A percentile compares a stretch with the other conserved stretches of the same genome.
These are phyloP conservation scores for Gossypioides kirkii DNA, from an alignment of 345 rosid species.

Conservation along the genomic window DNA sequence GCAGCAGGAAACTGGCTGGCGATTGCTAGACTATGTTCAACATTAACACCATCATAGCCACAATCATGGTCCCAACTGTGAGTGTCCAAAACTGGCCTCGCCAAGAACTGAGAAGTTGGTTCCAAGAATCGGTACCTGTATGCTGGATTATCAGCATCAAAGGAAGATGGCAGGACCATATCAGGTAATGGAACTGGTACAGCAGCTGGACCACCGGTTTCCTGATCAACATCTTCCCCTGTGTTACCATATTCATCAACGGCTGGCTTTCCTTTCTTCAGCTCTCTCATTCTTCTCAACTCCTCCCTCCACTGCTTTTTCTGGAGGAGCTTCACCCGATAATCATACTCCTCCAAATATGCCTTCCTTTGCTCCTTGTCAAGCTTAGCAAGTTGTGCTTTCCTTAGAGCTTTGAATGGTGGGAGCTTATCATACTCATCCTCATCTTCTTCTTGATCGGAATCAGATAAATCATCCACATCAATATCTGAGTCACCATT, in stretches of 20 bases:
- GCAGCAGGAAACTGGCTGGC: constrained; percentile 65
- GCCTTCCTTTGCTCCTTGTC: constrained; percentile 75
- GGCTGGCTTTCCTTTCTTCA: constrained; percentile 63
- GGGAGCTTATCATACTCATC: constrained; percentile 95
- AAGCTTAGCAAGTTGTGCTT: constrained; percentile 70
- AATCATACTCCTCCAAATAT: constrained; percentile 91
- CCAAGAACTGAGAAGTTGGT: constrained; percentile 75
- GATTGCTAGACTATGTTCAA: constrained; percentile 65
- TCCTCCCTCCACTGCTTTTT: constrained; percentile 91
- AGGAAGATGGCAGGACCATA: constrained; percentile 82
- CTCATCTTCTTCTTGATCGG: constrained; percentile 75
- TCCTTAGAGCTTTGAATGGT: constrained; percentile 83
- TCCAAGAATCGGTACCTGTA: constrained; percentile 92
- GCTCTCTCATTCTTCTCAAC: constrained; percentile 68
- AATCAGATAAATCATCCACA: constrained; percentile 68
- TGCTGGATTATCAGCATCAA: constrained; percentile 79
- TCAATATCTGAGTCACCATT: constrained; percentile 79
- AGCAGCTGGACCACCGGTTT: constrained; percentile 67
- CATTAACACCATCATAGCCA: constrained; percentile 89
- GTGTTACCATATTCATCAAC: constrained; percentile 45
- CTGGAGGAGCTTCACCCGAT: constrained; percentile 85
- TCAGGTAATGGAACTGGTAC: constrained; percentile 88
- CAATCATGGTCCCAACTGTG: constrained; percentile 99
- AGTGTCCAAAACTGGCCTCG: constrained; percentile 85
- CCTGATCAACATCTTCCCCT: constrained; percentile 77